Base-by-base conservation (phyloP, 257 asterid species). In the Vinca minor region DNA sequence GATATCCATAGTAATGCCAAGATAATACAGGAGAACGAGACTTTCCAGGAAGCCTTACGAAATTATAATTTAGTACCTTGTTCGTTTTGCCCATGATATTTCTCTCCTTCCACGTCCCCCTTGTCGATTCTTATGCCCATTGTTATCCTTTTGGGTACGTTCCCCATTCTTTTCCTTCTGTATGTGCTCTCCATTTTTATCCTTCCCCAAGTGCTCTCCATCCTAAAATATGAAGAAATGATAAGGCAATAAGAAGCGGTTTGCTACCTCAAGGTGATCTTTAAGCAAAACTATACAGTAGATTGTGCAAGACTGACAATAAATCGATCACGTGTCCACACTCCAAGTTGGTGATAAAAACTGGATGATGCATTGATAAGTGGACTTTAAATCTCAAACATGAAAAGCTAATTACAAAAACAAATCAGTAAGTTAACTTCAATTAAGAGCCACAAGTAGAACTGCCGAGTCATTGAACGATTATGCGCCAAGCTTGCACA, bases 71-170 rank as follows among this genome's bases (percentile, higher is more conserved):
- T 21, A 50, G 38, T 85, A 89, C 99, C 97, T 61, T 84, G 94
- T 50, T 85, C 95, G 69, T 84, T 81, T 56, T 88, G 34, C 63
- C 71, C 74, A 52, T 77, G 82, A 32, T 83, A 74, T 70, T 79
- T 83, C 66, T 68, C 85, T 80, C 86, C 94, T 85, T 79, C 96
- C 97, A 66, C 87, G 94, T 29, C 84, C 87, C 55, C 88, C 74
- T 71, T 69, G 76, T 71, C 83, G 85, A 67, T 70, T 89, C 70
- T 74, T 81, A n/a, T 75, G 71, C 62, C 73, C 94, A 42, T 69
- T 79, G 68, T 69, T 87, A 66, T 92, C 98, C 67, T 73, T 83
- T 3, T 76, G 75, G 53, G 74, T 62, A 54, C 78, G 85, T 67
- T 70, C 71, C 73, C 71, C 86, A 52, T 71, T 77, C 65, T 75